Evolutionary conservation across 2,329 filamentous ascomycete genomes (phyloP).

Genomic region (Pseudogymnoascus verrucosus): DNA sequence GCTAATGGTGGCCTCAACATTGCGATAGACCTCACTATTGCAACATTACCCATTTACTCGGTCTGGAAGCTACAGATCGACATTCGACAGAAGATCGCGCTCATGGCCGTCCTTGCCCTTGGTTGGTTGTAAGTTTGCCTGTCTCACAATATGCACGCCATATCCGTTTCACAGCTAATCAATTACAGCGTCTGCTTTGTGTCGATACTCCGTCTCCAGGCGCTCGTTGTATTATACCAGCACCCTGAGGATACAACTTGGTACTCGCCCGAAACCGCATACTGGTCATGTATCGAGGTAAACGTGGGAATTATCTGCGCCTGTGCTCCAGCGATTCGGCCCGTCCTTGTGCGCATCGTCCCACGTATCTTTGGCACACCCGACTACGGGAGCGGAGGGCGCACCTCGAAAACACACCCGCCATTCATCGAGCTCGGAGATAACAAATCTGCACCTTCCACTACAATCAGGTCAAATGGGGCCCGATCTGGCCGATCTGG

Average conservation of each 20-base stretch:
- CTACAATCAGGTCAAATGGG: not conserved
- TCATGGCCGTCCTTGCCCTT: conserved; percentile 32
- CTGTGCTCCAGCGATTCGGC: conserved; percentile 20
- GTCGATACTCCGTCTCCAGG: conserved; percentile 21
- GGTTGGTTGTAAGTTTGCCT: conserved; percentile 26
- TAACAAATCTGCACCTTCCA: not conserved
- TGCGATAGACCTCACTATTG: conserved; percentile 34
- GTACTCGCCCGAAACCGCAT: conserved; percentile 9
- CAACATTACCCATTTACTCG: conserved; percentile 33
- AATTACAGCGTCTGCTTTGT: conserved; percentile 19
- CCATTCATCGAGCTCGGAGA: not conserved
- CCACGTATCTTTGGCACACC: conserved; percentile 16
- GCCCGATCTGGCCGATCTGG: not conserved
- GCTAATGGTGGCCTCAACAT: conserved; percentile 24
- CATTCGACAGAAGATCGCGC: conserved; percentile 28
- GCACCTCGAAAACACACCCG: not conserved
- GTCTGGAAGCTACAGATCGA: conserved; percentile 35
- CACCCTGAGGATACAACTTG: not conserved
- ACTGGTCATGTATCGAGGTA: conserved; percentile 21
- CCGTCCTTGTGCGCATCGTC: conserved; percentile 18
- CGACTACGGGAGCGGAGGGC: not conserved
- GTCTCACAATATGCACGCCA: not conserved
- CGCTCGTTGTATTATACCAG: conserved; percentile 14
- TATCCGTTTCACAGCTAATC: not conserved
- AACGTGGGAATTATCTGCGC: conserved; percentile 23